A percentile compares a stretch with the other conserved stretches of the same genome.
phyloP scores from a whole-genome alignment of 768 basidiomycete genomes.

The Mycena capillaripes region DNA sequence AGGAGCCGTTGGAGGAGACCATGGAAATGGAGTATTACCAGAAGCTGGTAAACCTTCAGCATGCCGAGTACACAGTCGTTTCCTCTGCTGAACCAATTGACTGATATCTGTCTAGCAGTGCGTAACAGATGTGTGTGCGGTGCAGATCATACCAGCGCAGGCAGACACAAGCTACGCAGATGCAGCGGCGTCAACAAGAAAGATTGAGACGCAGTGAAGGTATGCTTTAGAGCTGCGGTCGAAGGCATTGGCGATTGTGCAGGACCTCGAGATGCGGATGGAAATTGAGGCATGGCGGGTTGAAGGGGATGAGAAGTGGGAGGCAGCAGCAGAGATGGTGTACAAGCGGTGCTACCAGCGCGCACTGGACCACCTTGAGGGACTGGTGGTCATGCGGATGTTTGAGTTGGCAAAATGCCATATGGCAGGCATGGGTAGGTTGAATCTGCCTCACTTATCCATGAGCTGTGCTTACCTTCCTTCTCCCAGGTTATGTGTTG shows the following conservation, averaged over 20 bases:
- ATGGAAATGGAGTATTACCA: slow-evolving; percentile 6
- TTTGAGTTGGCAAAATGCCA: slow-evolving; percentile 21
- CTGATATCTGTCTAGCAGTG: background rate
- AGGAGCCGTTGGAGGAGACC: background rate
- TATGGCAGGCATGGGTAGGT: background rate
- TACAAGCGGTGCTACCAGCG: background rate
- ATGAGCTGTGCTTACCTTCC: no score
- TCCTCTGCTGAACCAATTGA: no score
- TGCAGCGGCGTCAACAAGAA: background rate
- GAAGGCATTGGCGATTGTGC: background rate
- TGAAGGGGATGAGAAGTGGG: background rate
- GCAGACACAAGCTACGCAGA: background rate
- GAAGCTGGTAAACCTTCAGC: background rate
- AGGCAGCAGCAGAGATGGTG: background rate
- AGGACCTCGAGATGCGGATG: background rate
- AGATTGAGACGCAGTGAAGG: background rate
- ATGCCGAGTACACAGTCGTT: background rate
- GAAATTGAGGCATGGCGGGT: background rate
- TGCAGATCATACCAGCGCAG: no score
- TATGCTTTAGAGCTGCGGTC: background rate
- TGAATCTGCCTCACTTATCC: rapidly evolving
- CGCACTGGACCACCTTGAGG: slow-evolving; percentile 27
- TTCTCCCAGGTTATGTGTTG: slow-evolving; percentile 33
- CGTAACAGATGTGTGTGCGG: background rate
- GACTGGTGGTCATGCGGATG: slow-evolving; percentile 28